Conservation (phyloP, 1,139 yeast species). For the Pichia cactophila region DNA sequence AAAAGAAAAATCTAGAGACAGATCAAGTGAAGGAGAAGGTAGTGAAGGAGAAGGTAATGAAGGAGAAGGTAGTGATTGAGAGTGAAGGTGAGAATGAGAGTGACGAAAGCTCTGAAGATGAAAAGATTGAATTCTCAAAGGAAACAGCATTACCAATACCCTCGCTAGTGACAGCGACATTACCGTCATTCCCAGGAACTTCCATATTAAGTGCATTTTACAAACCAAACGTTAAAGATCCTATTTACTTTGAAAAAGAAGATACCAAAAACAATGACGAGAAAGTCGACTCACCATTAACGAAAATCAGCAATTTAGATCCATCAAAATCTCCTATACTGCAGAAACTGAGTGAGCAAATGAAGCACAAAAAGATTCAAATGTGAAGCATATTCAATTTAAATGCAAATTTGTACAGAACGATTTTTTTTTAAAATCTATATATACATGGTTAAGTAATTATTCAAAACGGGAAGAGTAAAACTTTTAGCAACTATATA, state of each 20-base stretch:
- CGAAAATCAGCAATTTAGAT: background rate
- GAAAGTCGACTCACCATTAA: background rate
- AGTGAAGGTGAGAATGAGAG: background rate
- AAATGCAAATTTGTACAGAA: too few relatives aligned
- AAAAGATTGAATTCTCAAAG: background rate
- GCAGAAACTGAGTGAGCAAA: background rate
- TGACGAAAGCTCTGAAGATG: background rate
- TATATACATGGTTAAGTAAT: background rate
- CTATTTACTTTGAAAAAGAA: constrained; percentile 16
- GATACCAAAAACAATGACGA: background rate
- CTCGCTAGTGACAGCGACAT: background rate
- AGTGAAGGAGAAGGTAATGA: background rate
- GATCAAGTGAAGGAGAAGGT: background rate
- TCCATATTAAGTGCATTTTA: constrained; percentile 22
- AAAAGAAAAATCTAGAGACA: constrained; percentile 26
- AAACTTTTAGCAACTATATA: background rate
- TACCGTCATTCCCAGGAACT: constrained; percentile 10
- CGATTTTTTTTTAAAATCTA: background rate
- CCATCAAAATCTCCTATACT: constrained; percentile 1
- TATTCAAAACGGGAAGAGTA: constrained; percentile 6
- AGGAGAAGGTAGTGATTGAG: background rate
- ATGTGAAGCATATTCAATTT: background rate
- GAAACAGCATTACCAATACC: constrained; percentile 11
- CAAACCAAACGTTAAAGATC: constrained; percentile 16
- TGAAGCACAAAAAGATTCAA: background rate